phyloP scores from a whole-genome alignment of 2,329 filamentous ascomycete genomes.

The Coniochaeta sp. region DNA sequence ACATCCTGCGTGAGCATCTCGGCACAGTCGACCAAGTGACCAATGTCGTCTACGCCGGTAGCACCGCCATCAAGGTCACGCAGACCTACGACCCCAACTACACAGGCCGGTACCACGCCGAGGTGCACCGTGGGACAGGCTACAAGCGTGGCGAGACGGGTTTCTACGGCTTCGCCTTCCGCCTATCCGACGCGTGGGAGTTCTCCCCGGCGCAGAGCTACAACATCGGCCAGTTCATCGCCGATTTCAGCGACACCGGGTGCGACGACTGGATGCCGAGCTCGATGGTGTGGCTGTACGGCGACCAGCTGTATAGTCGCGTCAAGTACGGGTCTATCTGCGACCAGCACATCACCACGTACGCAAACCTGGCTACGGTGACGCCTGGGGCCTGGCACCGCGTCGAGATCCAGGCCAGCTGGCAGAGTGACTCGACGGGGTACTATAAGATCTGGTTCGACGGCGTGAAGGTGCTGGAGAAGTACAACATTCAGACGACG shows the following conservation, averaged over 20 bases:
- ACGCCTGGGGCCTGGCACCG: conserved; percentile 37
- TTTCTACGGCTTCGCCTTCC: conserved; percentile 44
- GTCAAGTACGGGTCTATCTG: conserved; percentile 32
- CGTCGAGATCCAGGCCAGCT: conserved; percentile 35
- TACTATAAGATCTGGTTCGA: conserved; percentile 40
- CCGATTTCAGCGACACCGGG: conserved; percentile 33
- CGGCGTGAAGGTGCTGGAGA: conserved; percentile 33
- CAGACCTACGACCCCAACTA: conserved; percentile 33
- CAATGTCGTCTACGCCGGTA: conserved; percentile 29
- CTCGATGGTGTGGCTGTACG: conserved; percentile 38
- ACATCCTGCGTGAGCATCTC: conserved; percentile 28
- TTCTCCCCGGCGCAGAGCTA: conserved; percentile 34
- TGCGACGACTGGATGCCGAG: conserved; percentile 42
- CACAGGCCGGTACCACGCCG: conserved; percentile 40
- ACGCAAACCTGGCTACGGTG: conserved; percentile 26
- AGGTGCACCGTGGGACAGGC: conserved; percentile 33
- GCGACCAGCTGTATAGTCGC: conserved; percentile 33
- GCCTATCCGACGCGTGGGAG: conserved; percentile 37
- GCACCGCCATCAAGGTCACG: conserved; percentile 35
- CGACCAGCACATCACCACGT: conserved; percentile 22
- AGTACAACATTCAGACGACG: conserved; percentile 32
- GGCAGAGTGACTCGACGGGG: conserved; percentile 34
- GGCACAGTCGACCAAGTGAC: conserved; percentile 33
- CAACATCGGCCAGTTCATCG: conserved; percentile 45
- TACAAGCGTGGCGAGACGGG: conserved; percentile 36